Percentiles rank a stretch among this genome's conserved stretches.
Evolutionary conservation across 2,329 filamentous ascomycete species (phyloP).

Genomic region (Fusarium gaditjirri): DNA sequence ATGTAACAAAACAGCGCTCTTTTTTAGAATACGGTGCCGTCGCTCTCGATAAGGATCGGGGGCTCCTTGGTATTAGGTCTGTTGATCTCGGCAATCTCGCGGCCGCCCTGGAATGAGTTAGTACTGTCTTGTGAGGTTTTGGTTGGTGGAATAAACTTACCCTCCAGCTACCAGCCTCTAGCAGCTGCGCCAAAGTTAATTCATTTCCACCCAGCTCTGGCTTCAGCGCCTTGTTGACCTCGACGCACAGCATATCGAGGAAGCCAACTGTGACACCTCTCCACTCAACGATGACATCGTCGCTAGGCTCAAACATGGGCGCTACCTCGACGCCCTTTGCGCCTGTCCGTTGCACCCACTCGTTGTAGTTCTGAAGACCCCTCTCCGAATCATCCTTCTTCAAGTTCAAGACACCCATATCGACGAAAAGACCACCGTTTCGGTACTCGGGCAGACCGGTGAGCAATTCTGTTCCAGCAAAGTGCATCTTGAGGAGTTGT

Average conservation of each 20-base stretch:
- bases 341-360: slow-evolving; percentile 77
- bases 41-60: slow-evolving; percentile 94
- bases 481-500: slow-evolving; percentile 81
- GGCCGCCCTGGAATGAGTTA: slow-evolving; percentile 73
- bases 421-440: slow-evolving; percentile 88
- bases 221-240: slow-evolving; percentile 53
- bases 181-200: slow-evolving; percentile 84
- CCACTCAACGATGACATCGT: slow-evolving; percentile 74
- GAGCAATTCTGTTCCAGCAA: slow-evolving; percentile 81
- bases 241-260: slow-evolving; percentile 63
- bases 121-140: background rate
- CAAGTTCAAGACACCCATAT: slow-evolving; percentile 82
- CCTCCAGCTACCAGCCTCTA: slow-evolving; percentile 99
- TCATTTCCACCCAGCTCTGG: slow-evolving; percentile 73
- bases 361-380: slow-evolving; percentile 70
- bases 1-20: background rate
- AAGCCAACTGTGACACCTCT: slow-evolving; percentile 71
- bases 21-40: slow-evolving; percentile 90
- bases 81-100: slow-evolving; percentile 95
- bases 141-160: slow-evolving; percentile 59
- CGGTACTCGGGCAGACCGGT: slow-evolving; percentile 93
- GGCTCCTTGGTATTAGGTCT: slow-evolving; percentile 96
- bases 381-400: slow-evolving; percentile 76
- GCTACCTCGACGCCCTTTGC: slow-evolving; percentile 68
- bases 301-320: slow-evolving; percentile 67